Conservation (phyloP, 495 filamentous ascomycete species). For the Stereocaulon alpinum region DNA sequence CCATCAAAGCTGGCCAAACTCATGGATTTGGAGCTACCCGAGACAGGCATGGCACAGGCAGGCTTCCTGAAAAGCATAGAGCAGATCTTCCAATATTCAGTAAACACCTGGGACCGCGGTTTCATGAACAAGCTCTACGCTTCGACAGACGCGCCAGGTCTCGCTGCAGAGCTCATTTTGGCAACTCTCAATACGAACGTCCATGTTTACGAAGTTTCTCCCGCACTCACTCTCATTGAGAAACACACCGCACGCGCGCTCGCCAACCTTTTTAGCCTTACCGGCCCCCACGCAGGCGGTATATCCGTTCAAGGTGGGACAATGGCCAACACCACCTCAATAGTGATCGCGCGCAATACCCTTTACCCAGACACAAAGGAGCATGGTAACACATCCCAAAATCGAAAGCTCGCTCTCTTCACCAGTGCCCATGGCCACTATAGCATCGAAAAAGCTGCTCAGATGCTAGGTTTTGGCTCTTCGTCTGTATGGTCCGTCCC, state of each 20-base stretch:
- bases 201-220: constrained; percentile 84
- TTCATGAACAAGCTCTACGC: constrained; percentile 76
- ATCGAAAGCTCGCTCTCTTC: constrained; percentile 63
- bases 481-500: constrained; percentile 61
- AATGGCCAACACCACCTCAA: constrained; percentile 74
- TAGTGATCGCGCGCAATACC: constrained; percentile 82
- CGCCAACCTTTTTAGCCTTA: constrained; percentile 67
- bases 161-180: constrained; percentile 42
- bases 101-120: constrained; percentile 93
- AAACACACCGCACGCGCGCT: constrained; percentile 61
- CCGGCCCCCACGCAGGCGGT: constrained; percentile 63
- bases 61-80: constrained; percentile 93
- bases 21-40: constrained; percentile 56
- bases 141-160: constrained; percentile 72
- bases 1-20: constrained; percentile 58
- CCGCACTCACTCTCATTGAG: constrained; percentile 76
- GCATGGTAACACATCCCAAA: constrained; percentile 47
- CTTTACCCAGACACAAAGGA: constrained; percentile 67
- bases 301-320: constrained; percentile 81
- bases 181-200: constrained; percentile 56
- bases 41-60: constrained; percentile 54
- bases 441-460: constrained; percentile 85
- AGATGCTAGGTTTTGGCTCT: constrained; percentile 74
- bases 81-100: constrained; percentile 68
- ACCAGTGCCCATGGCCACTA: constrained; percentile 86